Evolutionary conservation across 1,284 basidiomycete genomes (phyloP).

Genomic region (Microbotryum lychnidis-dioicae): DNA sequence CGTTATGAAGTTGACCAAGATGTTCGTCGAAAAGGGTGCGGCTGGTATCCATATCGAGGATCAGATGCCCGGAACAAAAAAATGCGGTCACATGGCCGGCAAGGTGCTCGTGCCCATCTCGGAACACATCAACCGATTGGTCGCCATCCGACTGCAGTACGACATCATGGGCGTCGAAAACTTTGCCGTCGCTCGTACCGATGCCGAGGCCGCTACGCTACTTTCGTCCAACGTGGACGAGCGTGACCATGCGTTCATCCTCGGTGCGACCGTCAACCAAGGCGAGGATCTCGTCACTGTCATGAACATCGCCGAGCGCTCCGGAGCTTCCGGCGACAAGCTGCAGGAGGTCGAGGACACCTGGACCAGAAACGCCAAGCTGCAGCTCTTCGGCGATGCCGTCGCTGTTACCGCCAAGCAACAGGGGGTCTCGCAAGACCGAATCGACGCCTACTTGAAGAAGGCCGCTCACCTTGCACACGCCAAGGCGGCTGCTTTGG

Average conservation of each 20-base stretch:
- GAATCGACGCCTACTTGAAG: conserved; percentile 50
- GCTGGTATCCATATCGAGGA: conserved; percentile 65
- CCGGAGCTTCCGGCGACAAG: conserved; percentile 68
- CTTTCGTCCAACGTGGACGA: conserved; percentile 95
- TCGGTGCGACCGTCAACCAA: conserved; percentile 73
- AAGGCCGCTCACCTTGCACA: conserved; percentile 61
- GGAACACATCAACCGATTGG: conserved; percentile 70
- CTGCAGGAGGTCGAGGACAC: conserved; percentile 81
- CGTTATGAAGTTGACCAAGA: conserved; percentile 65
- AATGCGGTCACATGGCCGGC: conserved; percentile 58
- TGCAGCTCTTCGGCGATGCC: conserved; percentile 68
- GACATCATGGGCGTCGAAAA: conserved; percentile 73
- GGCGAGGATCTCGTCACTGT: conserved; percentile 63
- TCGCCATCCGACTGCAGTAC: conserved; percentile 67
- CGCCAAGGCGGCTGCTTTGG: conserved; percentile 61
- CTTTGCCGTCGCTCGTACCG: conserved; percentile 64
- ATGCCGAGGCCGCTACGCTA: conserved; percentile 86
- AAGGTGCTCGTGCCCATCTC: conserved; percentile 61
- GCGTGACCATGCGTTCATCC: conserved; percentile 92
- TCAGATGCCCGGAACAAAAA: conserved; percentile 65
- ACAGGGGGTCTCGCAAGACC: conserved; percentile 48
- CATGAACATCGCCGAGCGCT: conserved; percentile 73
- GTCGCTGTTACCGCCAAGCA: conserved; percentile 64
- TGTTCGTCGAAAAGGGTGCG: conserved; percentile 60
- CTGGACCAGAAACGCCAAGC: conserved; percentile 68